Conservation (phyloP, 805 yeast genomes). For the Yarrowia bubula region DNA sequence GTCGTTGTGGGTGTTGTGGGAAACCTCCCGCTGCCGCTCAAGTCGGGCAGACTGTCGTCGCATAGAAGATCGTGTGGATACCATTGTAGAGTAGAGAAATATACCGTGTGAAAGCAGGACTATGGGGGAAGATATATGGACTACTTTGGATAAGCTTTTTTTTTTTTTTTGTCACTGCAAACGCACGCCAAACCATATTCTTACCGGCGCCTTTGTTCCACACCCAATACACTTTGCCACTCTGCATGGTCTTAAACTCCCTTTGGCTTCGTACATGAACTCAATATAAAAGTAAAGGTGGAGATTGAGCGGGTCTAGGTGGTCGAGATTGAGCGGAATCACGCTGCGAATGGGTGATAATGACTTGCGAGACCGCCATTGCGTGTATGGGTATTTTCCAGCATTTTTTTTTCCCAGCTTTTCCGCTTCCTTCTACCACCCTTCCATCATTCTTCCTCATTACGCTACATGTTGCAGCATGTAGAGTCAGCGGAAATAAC, state of each 20-base stretch:
- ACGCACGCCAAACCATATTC: background rate
- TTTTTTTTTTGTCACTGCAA: background rate
- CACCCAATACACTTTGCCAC: background rate
- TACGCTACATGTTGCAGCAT: no score
- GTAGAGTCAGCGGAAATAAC: no score
- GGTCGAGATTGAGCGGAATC: no score
- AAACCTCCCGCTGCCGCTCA: slow-evolving; percentile 8
- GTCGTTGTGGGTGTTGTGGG: background rate
- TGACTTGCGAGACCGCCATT: no score
- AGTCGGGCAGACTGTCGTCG: slow-evolving; percentile 22
- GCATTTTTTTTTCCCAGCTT: no score
- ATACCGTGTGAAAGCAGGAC: slow-evolving; percentile 26
- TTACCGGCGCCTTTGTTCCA: background rate
- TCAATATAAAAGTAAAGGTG: background rate
- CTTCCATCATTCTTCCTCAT: no score
- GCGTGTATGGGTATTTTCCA: no score
- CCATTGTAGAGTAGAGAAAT: background rate
- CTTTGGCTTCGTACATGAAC: slow-evolving; percentile 3
- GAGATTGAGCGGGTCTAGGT: background rate
- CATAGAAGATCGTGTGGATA: slow-evolving; percentile 18
- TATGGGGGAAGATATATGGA: slow-evolving; percentile 35
- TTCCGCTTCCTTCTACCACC: no score
- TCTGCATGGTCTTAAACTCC: background rate
- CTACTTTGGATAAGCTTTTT: slow-evolving; percentile 1
- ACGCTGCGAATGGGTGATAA: no score